Base-by-base conservation (phyloP, 805 yeast species). In the Kuraishia molischiana region DNA sequence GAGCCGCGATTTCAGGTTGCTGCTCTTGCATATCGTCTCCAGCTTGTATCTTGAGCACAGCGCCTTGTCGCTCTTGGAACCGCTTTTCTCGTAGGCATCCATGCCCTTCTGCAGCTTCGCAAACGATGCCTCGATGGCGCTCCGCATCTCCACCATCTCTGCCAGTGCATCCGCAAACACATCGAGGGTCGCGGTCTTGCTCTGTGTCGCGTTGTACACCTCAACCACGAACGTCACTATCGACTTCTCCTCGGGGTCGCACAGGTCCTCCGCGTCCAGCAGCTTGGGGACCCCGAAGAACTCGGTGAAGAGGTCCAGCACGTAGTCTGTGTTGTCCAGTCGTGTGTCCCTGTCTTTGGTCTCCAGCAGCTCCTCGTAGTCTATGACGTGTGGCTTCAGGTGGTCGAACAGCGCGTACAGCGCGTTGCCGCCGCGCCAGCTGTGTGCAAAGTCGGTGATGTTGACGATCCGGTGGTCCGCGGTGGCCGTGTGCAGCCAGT, bases 281-380 rank as follows among this genome's bases (percentile, higher is more conserved):
- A 28, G 17, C 13, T 14, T 28, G 13, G 31, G 31, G 17, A 28
- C 31, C 6, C 13, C 8, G 17, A 11, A 28, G 17, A 28, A 28
- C 31, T 28, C 31, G 6, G 31, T 28, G 13, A 28, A 28, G 17
- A 28, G 31, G 8, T 28, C 31, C 31, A 28, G 31, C 31, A 28
- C 31, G 17, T 11, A 28, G 17, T 28, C 31, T 6, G 13, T 11
- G 13, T 28, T 28, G 6, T 28, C 31, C 17, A 14, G 8, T 14
- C 31, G 6, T 6, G 31, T 14, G 8, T 28, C 31, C 11, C 10
- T 8, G 8, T 5, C 13, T 14, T 28, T 9, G 8, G 31, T 11
- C 13, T 28, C 31, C 17, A 28, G 17, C 31, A 28, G 6, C 13
- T 28, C 31, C 13, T 28, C 31, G 13, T 28, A 28, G 17, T 28